phyloP scores from a whole-genome alignment of 2,329 filamentous ascomycete genomes.

The Beauveria brongniartii region DNA sequence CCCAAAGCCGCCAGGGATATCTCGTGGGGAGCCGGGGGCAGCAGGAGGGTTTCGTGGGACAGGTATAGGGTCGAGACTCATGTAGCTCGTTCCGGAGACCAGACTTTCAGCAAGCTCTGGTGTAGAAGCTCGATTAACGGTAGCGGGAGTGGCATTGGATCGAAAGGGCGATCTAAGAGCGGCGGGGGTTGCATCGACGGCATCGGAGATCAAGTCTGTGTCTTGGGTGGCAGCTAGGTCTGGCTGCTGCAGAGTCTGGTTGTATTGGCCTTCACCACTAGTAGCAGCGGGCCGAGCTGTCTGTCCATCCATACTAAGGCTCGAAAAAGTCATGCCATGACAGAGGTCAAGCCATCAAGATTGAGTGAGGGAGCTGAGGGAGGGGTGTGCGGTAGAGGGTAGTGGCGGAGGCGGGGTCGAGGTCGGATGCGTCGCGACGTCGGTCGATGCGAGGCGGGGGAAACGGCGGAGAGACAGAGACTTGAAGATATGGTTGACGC shows the following conservation, averaged over 20 bases:
- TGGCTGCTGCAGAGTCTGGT: not conserved
- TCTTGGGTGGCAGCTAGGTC: not conserved
- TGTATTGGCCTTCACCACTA: not conserved
- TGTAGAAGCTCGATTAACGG: not conserved
- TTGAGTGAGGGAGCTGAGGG: not conserved
- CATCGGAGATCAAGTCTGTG: not conserved
- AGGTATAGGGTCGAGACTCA: not conserved
- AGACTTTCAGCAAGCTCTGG: conserved; percentile 3
- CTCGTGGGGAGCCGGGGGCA: conserved; percentile 25
- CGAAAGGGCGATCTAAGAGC: not conserved
- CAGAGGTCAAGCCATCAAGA: conserved; percentile 2
- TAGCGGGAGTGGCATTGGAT: not conserved
- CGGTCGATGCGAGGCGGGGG: not conserved
- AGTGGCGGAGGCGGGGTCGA: conserved; percentile 5
- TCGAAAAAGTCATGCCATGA: conserved; percentile 5
- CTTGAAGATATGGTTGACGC: not conserved
- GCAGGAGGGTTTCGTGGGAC: conserved; percentile 16
- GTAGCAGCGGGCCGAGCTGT: conserved; percentile 3
- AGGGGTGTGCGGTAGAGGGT: not conserved
- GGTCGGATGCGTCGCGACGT: not conserved
- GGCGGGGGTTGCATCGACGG: not conserved
- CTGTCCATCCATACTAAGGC: conserved; percentile 7
- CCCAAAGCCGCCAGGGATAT: conserved; percentile 27
- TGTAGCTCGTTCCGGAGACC: not conserved
- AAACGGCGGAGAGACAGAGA: not conserved